Conservation (phyloP, 1,284 basidiomycete species). For the Cutaneotrichosporon arboriforme region DNA sequence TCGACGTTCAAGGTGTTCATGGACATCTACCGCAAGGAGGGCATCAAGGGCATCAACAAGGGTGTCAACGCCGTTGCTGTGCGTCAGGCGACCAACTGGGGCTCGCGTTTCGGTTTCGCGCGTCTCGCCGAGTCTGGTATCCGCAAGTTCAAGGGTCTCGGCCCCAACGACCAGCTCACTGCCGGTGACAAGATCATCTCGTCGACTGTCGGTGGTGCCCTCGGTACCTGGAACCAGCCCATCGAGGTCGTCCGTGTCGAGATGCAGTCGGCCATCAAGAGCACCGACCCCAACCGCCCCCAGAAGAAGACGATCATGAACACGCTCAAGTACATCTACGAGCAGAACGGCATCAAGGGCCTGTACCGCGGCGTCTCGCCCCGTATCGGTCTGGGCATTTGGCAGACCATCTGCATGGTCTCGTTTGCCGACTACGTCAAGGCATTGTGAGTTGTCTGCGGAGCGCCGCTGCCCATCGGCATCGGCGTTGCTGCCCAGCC, state of each 20-base stretch:
- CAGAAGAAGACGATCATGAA: conserved; percentile 83
- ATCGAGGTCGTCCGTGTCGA: conserved; percentile 63
- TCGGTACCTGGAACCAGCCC: conserved; percentile 99
- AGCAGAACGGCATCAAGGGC: conserved; percentile 92
- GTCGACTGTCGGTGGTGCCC: conserved; percentile 85
- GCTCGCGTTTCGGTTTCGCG: conserved; percentile 96
- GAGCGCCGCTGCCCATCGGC: not conserved
- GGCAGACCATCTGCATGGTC: conserved; percentile 79
- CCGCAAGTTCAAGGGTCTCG: conserved; percentile 58
- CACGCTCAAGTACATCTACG: conserved; percentile 88
- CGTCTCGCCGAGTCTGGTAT: conserved; percentile 82
- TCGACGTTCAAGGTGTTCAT: conserved; percentile 92
- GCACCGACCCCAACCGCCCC: conserved; percentile 67
- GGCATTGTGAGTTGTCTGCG: conserved; percentile 5
- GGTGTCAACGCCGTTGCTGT: conserved; percentile 98
- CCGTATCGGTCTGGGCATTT: conserved; percentile 74
- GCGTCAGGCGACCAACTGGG: conserved; percentile 99
- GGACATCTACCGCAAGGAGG: conserved; percentile 90
- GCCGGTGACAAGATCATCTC: conserved; percentile 82
- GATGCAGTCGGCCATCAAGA: conserved; percentile 99
- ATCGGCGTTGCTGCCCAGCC: too few species aligned
- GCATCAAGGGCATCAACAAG: conserved; percentile 96
- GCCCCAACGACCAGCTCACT: conserved; percentile 66
- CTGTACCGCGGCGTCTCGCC: conserved; percentile 97
- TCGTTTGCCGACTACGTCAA: conserved; percentile 87